Percentiles rank a stretch among this genome's conserved stretches.
Conservation (phyloP, 2,329 filamentous ascomycete species). For the Pyricularia pennisetigena region DNA sequence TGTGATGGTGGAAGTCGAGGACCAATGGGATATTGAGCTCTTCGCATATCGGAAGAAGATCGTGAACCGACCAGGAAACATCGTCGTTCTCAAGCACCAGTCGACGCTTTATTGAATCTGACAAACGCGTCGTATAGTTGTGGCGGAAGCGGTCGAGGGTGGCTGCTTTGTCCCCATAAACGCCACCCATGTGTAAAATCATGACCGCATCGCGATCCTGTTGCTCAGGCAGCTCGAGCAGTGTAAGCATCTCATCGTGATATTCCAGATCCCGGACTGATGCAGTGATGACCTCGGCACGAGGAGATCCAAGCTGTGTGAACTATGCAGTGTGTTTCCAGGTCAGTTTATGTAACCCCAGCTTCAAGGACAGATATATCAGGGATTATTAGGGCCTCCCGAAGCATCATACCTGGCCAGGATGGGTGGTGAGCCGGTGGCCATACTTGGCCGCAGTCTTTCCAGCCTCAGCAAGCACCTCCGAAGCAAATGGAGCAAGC, state of each 20-base stretch:
- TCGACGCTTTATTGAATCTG: conserved; percentile 63
- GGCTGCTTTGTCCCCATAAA: conserved; percentile 76
- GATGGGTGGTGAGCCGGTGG: conserved; percentile 82
- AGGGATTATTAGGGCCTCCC: neutral
- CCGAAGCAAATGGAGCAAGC: conserved; percentile 71
- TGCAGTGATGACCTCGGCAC: conserved; percentile 64
- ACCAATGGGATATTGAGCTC: conserved; percentile 91
- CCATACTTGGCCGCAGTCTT: conserved; percentile 66
- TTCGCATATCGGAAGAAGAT: conserved; percentile 81
- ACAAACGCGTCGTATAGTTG: conserved; percentile 58
- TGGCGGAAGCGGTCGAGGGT: conserved; percentile 69
- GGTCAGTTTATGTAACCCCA: neutral
- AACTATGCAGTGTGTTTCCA: conserved; percentile 39
- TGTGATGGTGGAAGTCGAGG: conserved; percentile 91
- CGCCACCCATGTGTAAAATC: conserved; percentile 88
- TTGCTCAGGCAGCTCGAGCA: conserved; percentile 69
- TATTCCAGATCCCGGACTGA: conserved; percentile 78
- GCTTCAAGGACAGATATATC: conserved; percentile 6
- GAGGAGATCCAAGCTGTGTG: conserved; percentile 81
- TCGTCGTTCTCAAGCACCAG: conserved; percentile 93
- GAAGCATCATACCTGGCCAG: conserved; percentile 52
- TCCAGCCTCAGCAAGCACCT: conserved; percentile 67
- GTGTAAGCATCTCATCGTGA: conserved; percentile 72
- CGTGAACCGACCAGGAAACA: conserved; percentile 85
- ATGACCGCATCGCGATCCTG: conserved; percentile 80